phyloP scores from a whole-genome alignment of 2,329 filamentous ascomycete genomes.

The Exserohilum turcica region DNA sequence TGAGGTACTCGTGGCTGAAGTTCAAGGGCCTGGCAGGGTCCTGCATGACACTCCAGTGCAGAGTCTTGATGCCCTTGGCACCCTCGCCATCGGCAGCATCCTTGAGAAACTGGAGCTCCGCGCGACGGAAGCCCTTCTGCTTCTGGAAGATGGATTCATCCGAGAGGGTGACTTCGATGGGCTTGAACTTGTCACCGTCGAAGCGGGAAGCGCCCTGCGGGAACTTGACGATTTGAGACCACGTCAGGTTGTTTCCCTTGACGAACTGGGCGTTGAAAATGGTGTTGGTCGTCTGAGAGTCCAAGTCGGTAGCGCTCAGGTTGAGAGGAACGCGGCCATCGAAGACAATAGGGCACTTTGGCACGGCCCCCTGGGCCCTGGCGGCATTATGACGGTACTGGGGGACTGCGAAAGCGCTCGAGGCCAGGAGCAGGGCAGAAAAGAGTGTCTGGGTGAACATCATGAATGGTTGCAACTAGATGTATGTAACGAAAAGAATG shows the following conservation, averaged over 20 bases:
- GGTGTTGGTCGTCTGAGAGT: slow-evolving; percentile 40
- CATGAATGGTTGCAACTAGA: slow-evolving; percentile 3
- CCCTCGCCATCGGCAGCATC: slow-evolving; percentile 60
- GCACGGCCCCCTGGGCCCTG: slow-evolving; percentile 14
- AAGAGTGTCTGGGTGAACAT: slow-evolving; percentile 35
- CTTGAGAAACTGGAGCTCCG: slow-evolving; percentile 59
- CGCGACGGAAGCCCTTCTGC: slow-evolving; percentile 66
- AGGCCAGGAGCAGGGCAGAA: slow-evolving; percentile 27
- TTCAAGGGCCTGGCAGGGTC: slow-evolving; percentile 61
- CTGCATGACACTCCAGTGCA: slow-evolving; percentile 65
- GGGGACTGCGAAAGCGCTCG: slow-evolving; percentile 35
- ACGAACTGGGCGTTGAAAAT: slow-evolving; percentile 60
- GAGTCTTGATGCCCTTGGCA: slow-evolving; percentile 62
- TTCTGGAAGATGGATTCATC: slow-evolving; percentile 65
- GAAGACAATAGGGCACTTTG: slow-evolving; percentile 46
- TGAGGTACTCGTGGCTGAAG: slow-evolving; percentile 65
- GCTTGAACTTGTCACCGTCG: slow-evolving; percentile 50
- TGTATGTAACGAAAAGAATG: slow-evolving; percentile 9
- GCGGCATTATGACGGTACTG: slow-evolving; percentile 5
- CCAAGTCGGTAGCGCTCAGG: slow-evolving; percentile 35
- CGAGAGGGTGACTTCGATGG: slow-evolving; percentile 61
- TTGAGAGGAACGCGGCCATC: slow-evolving; percentile 43
- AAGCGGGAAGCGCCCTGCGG: slow-evolving; percentile 55
- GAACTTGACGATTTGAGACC: slow-evolving; percentile 58
- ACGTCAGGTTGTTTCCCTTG: slow-evolving; percentile 59